These are phyloP conservation scores for Pilasporangium apinafurcum DNA, from an alignment of 352 stramenopile species.

Conservation along the genomic window DNA sequence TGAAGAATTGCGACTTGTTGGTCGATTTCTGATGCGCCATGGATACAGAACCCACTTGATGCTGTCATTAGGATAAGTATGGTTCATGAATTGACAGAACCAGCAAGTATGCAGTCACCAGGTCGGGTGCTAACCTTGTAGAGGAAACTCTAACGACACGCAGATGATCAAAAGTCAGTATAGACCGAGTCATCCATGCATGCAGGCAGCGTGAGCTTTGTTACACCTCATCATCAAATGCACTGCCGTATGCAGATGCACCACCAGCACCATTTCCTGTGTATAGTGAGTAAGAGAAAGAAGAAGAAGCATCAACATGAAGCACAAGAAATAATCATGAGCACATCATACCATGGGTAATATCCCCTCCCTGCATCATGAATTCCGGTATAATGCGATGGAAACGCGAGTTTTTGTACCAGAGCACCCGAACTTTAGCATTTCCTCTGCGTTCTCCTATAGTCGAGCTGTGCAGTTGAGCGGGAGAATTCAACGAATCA, in stretches of 20 bases:
- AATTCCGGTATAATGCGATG: conserved; percentile 98
- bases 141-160: conserved; percentile 76
- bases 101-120: no score
- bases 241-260: conserved; percentile 90
- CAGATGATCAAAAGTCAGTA: background rate
- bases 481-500: no score
- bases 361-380: conserved; percentile 97
- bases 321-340: background rate
- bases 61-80: no score
- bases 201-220: background rate
- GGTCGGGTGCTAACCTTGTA: conserved; percentile 37
- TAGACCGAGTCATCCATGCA: background rate
- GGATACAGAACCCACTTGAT: conserved; percentile 89
- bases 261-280: conserved; percentile 91
- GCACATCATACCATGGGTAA: conserved; percentile 64
- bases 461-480: background rate
- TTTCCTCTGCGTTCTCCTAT: conserved; percentile 45
- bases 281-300: no score
- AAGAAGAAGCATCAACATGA: background rate
- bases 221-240: conserved; percentile 98
- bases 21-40: conserved; percentile 97
- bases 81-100: no score
- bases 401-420: conserved; percentile 94
- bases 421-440: conserved; percentile 37
- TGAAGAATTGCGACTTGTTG: conserved; percentile 99